phyloP scores from a whole-genome alignment of 108 stramenopile genomes.

The Tribonema minus region DNA sequence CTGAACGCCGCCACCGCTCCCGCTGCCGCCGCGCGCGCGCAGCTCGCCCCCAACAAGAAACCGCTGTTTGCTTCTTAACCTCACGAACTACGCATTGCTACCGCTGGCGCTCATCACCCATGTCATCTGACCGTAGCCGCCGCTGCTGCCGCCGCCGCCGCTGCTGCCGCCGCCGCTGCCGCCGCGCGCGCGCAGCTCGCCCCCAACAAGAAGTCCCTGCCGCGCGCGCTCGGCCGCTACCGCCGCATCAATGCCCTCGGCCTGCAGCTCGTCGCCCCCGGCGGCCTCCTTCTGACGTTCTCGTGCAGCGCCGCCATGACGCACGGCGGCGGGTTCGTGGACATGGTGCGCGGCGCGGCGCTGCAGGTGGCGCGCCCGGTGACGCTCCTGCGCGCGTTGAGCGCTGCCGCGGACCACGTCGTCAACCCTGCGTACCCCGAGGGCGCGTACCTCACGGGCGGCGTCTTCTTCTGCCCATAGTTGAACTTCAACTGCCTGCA shows the following conservation, averaged over 20 bases:
- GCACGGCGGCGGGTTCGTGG: conserved; percentile 70
- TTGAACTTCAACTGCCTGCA: neutral
- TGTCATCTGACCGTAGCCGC: too few relatives aligned
- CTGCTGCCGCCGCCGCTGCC: too few relatives aligned
- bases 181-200: conserved; percentile 70
- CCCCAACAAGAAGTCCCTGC: conserved; percentile 63
- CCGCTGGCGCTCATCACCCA: too few relatives aligned
- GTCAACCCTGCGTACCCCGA: conserved; percentile 42
- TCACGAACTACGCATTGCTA: too few relatives aligned
- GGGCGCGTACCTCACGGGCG: conserved; percentile 47
- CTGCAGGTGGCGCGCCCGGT: conserved; percentile 57
- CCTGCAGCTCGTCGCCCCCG: conserved; percentile 65
- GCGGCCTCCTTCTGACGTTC: conserved; percentile 84
- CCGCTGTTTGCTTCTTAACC: too few relatives aligned
- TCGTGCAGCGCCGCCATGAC: conserved; percentile 91
- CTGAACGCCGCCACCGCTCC: too few relatives aligned
- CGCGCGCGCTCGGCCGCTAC: conserved; percentile 74
- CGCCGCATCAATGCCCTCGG: conserved; percentile 80
- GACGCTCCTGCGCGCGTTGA: conserved; percentile 15
- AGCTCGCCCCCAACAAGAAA: conserved; percentile 80
- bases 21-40: too few relatives aligned
- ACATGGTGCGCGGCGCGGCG: conserved; percentile 59
- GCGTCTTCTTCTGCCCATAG: conserved; percentile 8
- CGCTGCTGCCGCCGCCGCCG: too few relatives aligned
- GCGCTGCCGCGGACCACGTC: conserved; percentile 45